Evolutionary conservation across 441 rosid species (phyloP).

Genomic region (Flueggea neowawraea): DNA sequence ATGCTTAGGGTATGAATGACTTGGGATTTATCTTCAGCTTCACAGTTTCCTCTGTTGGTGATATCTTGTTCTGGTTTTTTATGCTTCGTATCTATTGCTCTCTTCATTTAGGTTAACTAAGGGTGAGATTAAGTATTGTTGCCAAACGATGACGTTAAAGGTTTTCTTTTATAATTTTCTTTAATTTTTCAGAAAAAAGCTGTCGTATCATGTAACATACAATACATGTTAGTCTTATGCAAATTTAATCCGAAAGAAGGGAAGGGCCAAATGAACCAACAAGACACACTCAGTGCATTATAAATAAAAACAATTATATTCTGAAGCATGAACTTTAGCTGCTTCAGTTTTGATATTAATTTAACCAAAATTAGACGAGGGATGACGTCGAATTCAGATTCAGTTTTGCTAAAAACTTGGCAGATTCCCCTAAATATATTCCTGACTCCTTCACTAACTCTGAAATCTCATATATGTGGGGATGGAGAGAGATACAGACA

Average conservation of each 20-base stretch:
- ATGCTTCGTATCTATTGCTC: conserved; percentile 1
- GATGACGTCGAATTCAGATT: conserved; percentile 14
- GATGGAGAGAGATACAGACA: not conserved
- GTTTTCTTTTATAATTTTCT: no score
- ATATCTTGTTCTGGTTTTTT: no score
- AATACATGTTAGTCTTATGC: no score
- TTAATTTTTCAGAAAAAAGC: no score
- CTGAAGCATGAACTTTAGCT: not conserved
- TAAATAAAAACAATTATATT: not conserved
- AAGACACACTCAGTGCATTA: no score
- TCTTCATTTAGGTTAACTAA: not conserved
- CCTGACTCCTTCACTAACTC: conserved; percentile 31
- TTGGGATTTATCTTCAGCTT: not conserved
- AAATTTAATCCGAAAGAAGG: no score
- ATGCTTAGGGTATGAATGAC: conserved; percentile 1
- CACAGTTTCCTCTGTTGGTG: no score
- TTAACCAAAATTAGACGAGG: not conserved
- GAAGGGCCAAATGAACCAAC: no score
- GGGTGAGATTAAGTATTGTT: not conserved
- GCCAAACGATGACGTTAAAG: no score
- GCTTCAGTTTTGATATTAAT: not conserved
- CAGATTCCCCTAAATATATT: conserved; percentile 40
- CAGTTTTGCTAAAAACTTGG: conserved; percentile 28
- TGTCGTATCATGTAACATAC: no score
- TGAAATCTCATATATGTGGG: conserved; percentile 8